phyloP scores from a whole-genome alignment of 768 basidiomycete species.

The Suillus ampliporus region DNA sequence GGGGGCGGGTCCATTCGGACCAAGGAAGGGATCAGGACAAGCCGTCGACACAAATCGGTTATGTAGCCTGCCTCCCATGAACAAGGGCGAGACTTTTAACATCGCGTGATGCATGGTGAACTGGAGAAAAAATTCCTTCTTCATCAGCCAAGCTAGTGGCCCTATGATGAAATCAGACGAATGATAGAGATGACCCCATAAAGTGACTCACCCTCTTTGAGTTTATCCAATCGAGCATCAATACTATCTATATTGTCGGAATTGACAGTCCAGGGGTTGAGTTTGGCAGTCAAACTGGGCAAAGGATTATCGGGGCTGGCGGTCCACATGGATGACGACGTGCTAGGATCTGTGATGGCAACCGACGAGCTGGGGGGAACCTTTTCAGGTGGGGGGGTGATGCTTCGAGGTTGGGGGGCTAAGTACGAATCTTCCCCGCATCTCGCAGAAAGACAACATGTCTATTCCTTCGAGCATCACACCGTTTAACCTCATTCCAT shows the following conservation, averaged over 20 bases:
- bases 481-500: slow-evolving; percentile 1
- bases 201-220: background rate
- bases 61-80: background rate
- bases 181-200: fast-evolving
- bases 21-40: background rate
- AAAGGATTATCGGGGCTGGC: background rate
- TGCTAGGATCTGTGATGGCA: background rate
- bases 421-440: background rate
- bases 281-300: fast-evolving
- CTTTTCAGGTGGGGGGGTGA: background rate
- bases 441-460: background rate
- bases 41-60: background rate
- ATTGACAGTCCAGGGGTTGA: background rate
- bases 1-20: background rate
- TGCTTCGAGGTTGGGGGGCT: background rate
- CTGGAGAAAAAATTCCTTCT: background rate
- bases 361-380: background rate
- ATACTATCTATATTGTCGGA: background rate
- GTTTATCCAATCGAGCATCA: fast-evolving
- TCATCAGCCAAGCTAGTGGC: background rate
- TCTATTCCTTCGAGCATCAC: background rate
- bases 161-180: background rate
- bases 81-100: background rate
- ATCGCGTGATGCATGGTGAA: background rate
- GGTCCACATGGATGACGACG: background rate